Evolutionary conservation across 2,329 filamentous ascomycete genomes (phyloP).

Genomic region (Fusarium caatingaense): DNA sequence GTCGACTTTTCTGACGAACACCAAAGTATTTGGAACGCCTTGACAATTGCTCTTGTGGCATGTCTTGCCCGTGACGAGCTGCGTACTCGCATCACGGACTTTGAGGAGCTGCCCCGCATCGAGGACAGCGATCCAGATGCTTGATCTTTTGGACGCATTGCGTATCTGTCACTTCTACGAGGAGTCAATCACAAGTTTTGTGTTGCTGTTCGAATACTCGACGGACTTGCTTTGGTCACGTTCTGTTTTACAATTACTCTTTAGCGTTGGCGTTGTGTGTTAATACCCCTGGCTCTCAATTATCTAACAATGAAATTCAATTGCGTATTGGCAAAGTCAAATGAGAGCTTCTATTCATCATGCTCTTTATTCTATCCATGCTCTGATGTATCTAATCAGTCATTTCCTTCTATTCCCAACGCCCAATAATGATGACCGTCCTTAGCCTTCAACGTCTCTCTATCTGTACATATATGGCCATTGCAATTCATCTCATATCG

Average conservation of each 20-base stretch:
- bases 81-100: conserved; percentile 50
- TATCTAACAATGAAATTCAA: conserved; percentile 7
- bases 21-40: conserved; percentile 59
- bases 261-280: conserved; percentile 1
- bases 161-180: not conserved
- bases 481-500: conserved; percentile 34
- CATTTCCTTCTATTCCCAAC: conserved; percentile 48
- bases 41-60: conserved; percentile 55
- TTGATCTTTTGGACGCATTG: conserved; percentile 36
- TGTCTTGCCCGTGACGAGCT: conserved; percentile 57
- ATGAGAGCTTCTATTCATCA: conserved; percentile 42
- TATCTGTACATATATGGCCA: conserved; percentile 47
- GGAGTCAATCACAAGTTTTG: not conserved
- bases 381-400: conserved; percentile 39
- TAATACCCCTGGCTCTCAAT: conserved; percentile 1
- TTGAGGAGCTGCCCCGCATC: conserved; percentile 47
- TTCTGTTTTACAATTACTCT: conserved; percentile 17
- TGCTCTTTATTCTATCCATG: conserved; percentile 46
- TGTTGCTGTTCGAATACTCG: not conserved
- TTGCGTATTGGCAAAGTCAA: conserved; percentile 14
- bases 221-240: not conserved
- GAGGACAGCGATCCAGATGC: conserved; percentile 55
- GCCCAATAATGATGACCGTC: conserved; percentile 45
- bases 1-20: conserved; percentile 53
- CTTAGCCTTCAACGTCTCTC: conserved; percentile 35